Base-by-base conservation (phyloP, 768 basidiomycete species). In the Podaxis rugospora region DNA sequence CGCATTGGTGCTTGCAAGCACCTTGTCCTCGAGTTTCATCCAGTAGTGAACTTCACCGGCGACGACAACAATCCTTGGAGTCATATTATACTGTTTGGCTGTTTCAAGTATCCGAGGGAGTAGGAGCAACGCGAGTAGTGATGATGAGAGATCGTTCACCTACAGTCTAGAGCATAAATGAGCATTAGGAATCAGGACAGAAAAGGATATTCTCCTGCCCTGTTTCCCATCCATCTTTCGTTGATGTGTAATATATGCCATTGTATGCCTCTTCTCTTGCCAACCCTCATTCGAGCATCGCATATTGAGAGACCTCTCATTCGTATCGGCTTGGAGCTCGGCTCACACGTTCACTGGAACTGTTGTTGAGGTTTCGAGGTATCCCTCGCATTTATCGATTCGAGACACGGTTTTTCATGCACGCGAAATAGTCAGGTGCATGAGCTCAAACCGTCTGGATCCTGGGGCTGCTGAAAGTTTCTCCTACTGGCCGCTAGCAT, bases 161-260 rank as follows among this genome's bases (percentile, higher is more conserved):
- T 83, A 80, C 0, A 82, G 50, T 7, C 81, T 83, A 52, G 32
- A 9, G 32, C 32, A 32, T 32, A 9, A 32, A 40, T 40, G 39
- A 40, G 5, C 42, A 7, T 44, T n/a, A 49, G 49, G 46, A 52
- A n/a, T 5, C 35, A 28, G 9, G 28, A n/a, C n/a, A 13, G 1
- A 21, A 14, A 18, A 9, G 25, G 7, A 27, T 32, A 32, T 25
- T 2, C 10, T 66, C 74, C 3, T 52, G 82, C 83, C 63, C 68
- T 10, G 67, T 52, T 61, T 84, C 83, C 79, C 78, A 84, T 5
- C 79, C 82, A 66, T 84, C 77, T 0, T 55, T 36, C 5, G 58
- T 65, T 5, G 51, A 37, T 0, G 77, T 78, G 7, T 63, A 50
- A 32, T 32, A 1, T 32, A 32, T 32, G 9, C 32, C 32, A 9